Conservation (phyloP, 331 rosid genomes). For the Saraca asoca region DNA sequence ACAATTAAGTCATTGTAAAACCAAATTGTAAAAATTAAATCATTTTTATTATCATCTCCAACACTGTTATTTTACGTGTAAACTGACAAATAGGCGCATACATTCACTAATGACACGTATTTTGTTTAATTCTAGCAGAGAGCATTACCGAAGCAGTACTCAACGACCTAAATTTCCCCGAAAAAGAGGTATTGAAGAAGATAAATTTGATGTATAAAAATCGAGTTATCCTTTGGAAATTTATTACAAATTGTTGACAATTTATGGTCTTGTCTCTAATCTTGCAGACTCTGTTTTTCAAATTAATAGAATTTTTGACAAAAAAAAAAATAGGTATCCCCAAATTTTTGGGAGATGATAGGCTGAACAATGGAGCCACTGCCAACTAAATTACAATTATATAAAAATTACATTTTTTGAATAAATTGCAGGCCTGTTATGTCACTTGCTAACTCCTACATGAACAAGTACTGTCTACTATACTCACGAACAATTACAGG, state of each 20-base stretch:
- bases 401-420: constrained; percentile 12
- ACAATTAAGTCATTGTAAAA: no score
- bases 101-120: no score
- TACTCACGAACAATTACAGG: constrained; percentile 72
- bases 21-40: no score
- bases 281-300: neutral
- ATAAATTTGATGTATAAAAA: no score
- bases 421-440: neutral
- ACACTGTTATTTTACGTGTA: no score
- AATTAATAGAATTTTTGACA: constrained; percentile 5
- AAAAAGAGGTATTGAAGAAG: no score
- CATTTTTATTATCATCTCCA: no score
- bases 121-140: no score
- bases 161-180: no score
- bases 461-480: constrained; percentile 54
- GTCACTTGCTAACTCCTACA: constrained; percentile 31
- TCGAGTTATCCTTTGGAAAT: neutral
- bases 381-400: neutral
- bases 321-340: constrained; percentile 15
- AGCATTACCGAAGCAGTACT: no score
- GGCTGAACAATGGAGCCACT: neutral
- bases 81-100: no score
- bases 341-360: constrained; percentile 10
- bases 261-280: neutral
- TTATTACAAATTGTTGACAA: constrained; percentile 1